Conservation (phyloP, 768 basidiomycete species). For the Nidula microcarpa region DNA sequence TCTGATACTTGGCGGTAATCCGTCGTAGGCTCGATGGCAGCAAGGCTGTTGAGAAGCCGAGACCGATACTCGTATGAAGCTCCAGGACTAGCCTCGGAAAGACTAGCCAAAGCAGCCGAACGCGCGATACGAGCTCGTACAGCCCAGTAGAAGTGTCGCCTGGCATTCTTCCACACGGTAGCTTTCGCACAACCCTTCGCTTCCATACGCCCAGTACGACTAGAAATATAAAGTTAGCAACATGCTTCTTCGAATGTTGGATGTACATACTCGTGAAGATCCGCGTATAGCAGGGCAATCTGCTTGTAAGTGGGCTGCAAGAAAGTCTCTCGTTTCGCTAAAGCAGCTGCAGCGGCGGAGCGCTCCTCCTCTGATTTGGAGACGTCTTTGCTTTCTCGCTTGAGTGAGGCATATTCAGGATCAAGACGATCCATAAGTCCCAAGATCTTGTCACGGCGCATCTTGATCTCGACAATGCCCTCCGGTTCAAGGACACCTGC, state of each 20-base stretch:
- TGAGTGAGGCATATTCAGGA: slow-evolving; percentile 73
- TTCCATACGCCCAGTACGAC: slow-evolving; percentile 94
- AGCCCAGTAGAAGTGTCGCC: slow-evolving; percentile 92
- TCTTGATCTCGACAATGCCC: slow-evolving; percentile 96
- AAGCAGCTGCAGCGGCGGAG: slow-evolving; percentile 59
- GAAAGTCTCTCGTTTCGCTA: slow-evolving; percentile 74
- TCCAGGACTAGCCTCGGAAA: slow-evolving; percentile 72
- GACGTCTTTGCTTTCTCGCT: slow-evolving; percentile 74
- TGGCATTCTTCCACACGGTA: slow-evolving; percentile 83
- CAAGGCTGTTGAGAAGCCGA: slow-evolving; percentile 59
- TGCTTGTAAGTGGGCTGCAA: slow-evolving; percentile 92
- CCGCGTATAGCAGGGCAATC: slow-evolving; percentile 90
- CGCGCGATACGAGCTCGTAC: slow-evolving; percentile 78
- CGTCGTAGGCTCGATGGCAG: slow-evolving; percentile 47
- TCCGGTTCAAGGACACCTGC: slow-evolving; percentile 97
- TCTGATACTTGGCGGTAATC: slow-evolving; percentile 58
- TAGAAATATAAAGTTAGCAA: slow-evolving; percentile 24
- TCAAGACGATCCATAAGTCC: slow-evolving; percentile 93
- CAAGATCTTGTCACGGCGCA: slow-evolving; percentile 92
- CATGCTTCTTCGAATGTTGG: slow-evolving; percentile 2
- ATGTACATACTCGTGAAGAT: slow-evolving; percentile 85
- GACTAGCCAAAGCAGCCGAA: slow-evolving; percentile 56
- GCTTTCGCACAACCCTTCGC: slow-evolving; percentile 93
- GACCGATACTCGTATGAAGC: slow-evolving; percentile 65
- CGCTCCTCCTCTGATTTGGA: slow-evolving; percentile 75